Evolutionary conservation across 2,329 filamentous ascomycete genomes (phyloP).

Genomic region (Bretziella fagacearum): DNA sequence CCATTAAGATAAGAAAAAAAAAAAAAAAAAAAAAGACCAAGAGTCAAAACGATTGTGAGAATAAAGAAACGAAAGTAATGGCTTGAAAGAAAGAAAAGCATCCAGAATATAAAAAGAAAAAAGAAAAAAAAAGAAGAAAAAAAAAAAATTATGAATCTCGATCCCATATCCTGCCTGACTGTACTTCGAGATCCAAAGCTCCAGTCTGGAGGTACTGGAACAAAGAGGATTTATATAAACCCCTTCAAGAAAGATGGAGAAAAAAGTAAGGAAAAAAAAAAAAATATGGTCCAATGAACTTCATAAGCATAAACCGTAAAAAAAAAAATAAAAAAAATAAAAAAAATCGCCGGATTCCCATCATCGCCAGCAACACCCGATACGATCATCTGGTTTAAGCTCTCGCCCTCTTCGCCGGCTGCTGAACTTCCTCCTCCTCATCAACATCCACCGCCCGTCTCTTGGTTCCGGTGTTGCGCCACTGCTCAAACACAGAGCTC

Average conservation of each 20-base stretch:
- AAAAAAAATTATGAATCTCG: neutral
- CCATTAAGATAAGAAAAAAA: constrained; percentile 1
- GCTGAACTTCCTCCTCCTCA: constrained; percentile 1
- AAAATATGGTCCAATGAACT: neutral
- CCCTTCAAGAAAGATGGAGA: constrained; percentile 1
- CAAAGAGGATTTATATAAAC: neutral
- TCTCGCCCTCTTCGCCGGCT: constrained; percentile 5
- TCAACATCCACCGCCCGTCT: constrained; percentile 28
- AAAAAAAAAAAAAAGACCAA: constrained; percentile 4
- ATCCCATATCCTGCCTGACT: too few relatives aligned
- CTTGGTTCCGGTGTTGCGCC: constrained; percentile 21
- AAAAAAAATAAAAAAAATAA: neutral
- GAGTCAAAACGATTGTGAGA: constrained; percentile 1
- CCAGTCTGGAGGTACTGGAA: neutral
- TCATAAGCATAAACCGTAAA: constrained; percentile 1
- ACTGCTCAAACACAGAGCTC: constrained; percentile 11
- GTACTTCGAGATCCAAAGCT: too few relatives aligned
- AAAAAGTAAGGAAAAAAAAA: constrained; percentile 2
- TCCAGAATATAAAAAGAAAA: constrained; percentile 1
- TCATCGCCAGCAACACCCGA: neutral
- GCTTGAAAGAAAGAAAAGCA: constrained; percentile 7
- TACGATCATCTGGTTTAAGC: neutral
- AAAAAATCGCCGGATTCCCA: neutral
- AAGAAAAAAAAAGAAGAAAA: constrained; percentile 2
- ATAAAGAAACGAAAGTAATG: neutral